phyloP scores from a whole-genome alignment of 345 rosid species.

The Geranium rotundifolium region DNA sequence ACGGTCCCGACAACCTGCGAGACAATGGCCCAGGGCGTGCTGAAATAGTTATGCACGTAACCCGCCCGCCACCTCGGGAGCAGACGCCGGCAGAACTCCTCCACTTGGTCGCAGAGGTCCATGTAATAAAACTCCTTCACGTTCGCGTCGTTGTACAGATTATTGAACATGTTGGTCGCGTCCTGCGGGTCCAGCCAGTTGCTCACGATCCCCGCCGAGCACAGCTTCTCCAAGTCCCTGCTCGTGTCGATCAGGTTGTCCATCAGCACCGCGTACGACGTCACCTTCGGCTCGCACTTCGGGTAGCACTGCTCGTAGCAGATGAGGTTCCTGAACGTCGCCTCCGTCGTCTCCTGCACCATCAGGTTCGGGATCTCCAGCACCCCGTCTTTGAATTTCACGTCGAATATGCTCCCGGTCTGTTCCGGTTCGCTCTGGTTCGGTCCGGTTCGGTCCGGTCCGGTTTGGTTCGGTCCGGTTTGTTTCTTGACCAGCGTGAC shows the following conservation, averaged over 20 bases:
- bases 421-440: no score
- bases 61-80: constrained; percentile 5
- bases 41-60: constrained; percentile 4
- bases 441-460: neutral
- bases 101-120: neutral
- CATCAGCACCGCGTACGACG: constrained; percentile 8
- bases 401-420: constrained; percentile 2
- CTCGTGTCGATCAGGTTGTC: constrained; percentile 6
- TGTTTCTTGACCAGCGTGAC: constrained; percentile 5
- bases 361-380: constrained; percentile 4
- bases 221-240: constrained; percentile 7
- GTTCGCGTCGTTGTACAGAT: constrained; percentile 4
- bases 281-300: constrained; percentile 4
- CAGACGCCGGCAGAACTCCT: neutral
- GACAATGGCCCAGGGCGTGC: constrained; percentile 3
- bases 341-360: constrained; percentile 6
- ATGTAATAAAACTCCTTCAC: constrained; percentile 7
- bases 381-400: constrained; percentile 1
- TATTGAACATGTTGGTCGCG: neutral
- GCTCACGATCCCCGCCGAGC: constrained; percentile 4
- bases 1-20: constrained; percentile 1
- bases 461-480: neutral
- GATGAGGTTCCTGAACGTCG: constrained; percentile 6
- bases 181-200: constrained; percentile 1
- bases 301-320: constrained; percentile 9